Base-by-base conservation (phyloP, 768 basidiomycete genomes). In the Mycena leptocephala region DNA sequence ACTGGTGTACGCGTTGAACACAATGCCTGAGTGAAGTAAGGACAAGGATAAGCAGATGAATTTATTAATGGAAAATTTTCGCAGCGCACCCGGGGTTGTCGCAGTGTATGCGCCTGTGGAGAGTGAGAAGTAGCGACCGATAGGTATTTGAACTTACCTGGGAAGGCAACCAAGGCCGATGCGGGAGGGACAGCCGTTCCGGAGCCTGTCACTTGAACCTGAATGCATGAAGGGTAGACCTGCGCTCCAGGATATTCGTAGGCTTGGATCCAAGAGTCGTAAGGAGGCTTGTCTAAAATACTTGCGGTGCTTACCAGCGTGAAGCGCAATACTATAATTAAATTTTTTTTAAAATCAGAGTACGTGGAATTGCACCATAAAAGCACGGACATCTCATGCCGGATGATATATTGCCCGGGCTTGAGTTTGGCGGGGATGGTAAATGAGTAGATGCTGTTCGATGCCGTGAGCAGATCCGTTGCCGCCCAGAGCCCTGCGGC, bases 161-260 rank as follows among this genome's bases (percentile, higher is more conserved):
- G 89, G 86, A 90, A 90, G 5, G 89, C 86, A 22, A 90, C 89
- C 35, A 90, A 87, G 0, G 85, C 85, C 1, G 86, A 87, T 1
- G 70, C 70, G 26, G 70, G 58, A 1, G 88, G 88, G 14, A 87
- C 77, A 1, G 87, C 84, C 5, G 84, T 87, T 28, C 89, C 89
- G 10, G 86, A 86, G 6, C 89, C 89, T 3, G 88, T 89, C 0
- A 88, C 88, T 75, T 87, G 72, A 35, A 90, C 78, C 76, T 90
- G 88, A 30, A 88, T 88, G 78, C 90, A 89, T 24, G 84, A 85
- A 3, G 88, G 89, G 71, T 88, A 89, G 41, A 88, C 70, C 75
- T 89, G 88, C 0, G 83, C 87, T 43, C 88, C 88, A 33, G 88
- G 88, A 75, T 88, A 88, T 0, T 78, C 58, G 72, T 82, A 86